phyloP scores from a whole-genome alignment of 1,284 basidiomycete genomes.

The Spongiforma sp. region DNA sequence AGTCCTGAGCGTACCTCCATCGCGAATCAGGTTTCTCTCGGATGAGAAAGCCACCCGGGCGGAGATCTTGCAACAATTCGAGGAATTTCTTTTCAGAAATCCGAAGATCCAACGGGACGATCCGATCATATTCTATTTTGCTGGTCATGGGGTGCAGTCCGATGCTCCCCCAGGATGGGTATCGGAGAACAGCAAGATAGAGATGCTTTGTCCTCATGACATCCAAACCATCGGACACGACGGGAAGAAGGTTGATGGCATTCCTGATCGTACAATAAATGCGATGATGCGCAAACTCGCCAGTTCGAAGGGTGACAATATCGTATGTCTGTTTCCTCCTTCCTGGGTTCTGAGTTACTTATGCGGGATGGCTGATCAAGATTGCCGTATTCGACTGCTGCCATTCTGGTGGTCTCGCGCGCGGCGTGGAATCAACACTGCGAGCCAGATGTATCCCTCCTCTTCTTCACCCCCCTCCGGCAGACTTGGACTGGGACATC shows the following conservation, averaged over 20 bases:
- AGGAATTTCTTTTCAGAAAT: conserved; percentile 62
- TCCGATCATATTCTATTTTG: conserved; percentile 67
- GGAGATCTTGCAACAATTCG: conserved; percentile 48
- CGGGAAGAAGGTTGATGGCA: conserved; percentile 42
- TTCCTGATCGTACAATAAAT: conserved; percentile 55
- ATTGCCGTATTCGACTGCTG: conserved; percentile 26
- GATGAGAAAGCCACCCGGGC: conserved; percentile 59
- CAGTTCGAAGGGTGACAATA: conserved; percentile 62
- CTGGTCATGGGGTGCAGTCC: conserved; percentile 62
- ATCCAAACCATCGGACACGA: conserved; percentile 44
- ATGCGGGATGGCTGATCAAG: background rate
- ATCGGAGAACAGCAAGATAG: conserved; percentile 45
- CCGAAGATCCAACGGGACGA: conserved; percentile 56
- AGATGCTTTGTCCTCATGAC: conserved; percentile 64
- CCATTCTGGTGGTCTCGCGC: conserved; percentile 27
- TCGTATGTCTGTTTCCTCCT: conserved; percentile 31
- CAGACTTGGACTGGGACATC: conserved; percentile 21
- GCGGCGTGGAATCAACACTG: conserved; percentile 5
- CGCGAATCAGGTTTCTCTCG: conserved; percentile 56
- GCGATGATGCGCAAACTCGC: conserved; percentile 56
- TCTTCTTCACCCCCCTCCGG: conserved; percentile 11
- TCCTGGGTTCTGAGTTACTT: background rate
- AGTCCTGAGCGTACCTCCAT: conserved; percentile 56
- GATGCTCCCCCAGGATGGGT: conserved; percentile 59
- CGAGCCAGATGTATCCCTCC: conserved; percentile 17